Base-by-base conservation (phyloP, 2,329 filamentous ascomycete species). In the Triangularia setosa region DNA sequence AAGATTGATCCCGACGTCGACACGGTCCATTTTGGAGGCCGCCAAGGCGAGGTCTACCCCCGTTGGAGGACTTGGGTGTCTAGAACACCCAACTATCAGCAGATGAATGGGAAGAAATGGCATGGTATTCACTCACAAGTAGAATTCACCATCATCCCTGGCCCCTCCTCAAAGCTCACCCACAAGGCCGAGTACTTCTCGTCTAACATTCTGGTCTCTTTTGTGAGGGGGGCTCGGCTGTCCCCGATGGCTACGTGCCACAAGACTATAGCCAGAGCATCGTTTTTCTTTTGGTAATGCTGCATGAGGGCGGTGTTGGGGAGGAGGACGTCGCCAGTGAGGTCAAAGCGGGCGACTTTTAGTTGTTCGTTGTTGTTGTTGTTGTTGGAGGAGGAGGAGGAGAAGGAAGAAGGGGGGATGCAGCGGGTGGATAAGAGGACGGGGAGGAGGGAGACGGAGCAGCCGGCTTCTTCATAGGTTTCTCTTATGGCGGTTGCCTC, bases 381-480 rank as follows among this genome's bases (percentile, higher is more conserved):
- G n/a, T 55, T 25, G 4, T 24, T 11, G 16, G 27, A 28, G 30
- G 12, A 33, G n/a, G 65, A 58, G 8, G 60, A n/a, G 12, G 63
- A 18, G 40, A 5, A 6, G n/a, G 3, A 11, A n/a, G 18, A 21
- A 21, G 40, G 40, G 40, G 40, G 40, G n/a, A n/a, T 69, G 33
- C 62, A 53, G 28, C 67, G 65, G 14, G 67, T 67, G 16, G 35
- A 44, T 11, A 69, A 33, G 16, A 61, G 61, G 3, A 65, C 62
- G 16, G 67, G 59, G 4, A 69, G 61, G 21, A 69, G 60, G 28
- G 44, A 12, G 25, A 55, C 52, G 27, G 56, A 53, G 8, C 65
- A 27, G 11, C 68, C 67, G 0, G 65, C 61, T 65, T 69, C 68
- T 59, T 70, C 68, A 25, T 62, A 65, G 3, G 67, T 69, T 61